These are phyloP conservation scores for Calonectria multiphialidica DNA, from an alignment of 2,329 filamentous ascomycete genomes.

Conservation along the genomic window DNA sequence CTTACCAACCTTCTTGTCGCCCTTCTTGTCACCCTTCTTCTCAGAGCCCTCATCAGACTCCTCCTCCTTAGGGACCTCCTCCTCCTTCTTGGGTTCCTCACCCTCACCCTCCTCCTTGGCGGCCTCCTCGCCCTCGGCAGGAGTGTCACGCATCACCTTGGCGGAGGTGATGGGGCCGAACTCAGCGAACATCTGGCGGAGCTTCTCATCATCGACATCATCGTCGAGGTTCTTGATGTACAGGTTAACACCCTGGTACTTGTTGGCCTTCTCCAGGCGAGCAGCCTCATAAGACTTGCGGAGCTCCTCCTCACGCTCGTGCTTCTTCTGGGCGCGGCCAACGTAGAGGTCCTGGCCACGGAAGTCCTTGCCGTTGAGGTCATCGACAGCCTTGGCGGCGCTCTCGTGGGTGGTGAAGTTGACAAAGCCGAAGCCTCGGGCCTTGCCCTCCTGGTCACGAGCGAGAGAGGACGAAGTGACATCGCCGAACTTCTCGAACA, in stretches of 20 bases:
- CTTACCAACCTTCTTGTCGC: slow-evolving; percentile 84
- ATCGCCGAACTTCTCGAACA: slow-evolving; percentile 93
- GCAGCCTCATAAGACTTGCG: slow-evolving; percentile 99
- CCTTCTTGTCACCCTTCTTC: slow-evolving; percentile 70
- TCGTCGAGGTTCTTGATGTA: slow-evolving; percentile 99
- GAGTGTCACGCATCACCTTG: slow-evolving; percentile 96
- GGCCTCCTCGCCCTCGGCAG: slow-evolving; percentile 65
- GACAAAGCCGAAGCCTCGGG: slow-evolving; percentile 95
- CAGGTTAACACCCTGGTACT: slow-evolving; percentile 99
- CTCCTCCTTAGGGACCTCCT: slow-evolving; percentile 57
- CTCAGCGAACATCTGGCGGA: slow-evolving; percentile 90
- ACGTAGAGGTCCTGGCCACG: slow-evolving; percentile 97
- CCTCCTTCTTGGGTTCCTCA: slow-evolving; percentile 57
- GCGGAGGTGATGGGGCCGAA: slow-evolving; percentile 97
- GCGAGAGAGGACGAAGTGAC: slow-evolving; percentile 97
- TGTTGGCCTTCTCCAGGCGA: slow-evolving; percentile 97
- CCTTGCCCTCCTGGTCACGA: slow-evolving; percentile 90
- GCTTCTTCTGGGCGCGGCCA: slow-evolving; percentile 99
- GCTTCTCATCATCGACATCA: slow-evolving; percentile 97
- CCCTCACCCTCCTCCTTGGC: slow-evolving; percentile 65
- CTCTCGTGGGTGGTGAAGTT: slow-evolving; percentile 95
- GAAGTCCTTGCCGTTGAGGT: slow-evolving; percentile 92
- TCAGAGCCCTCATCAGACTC: slow-evolving; percentile 62
- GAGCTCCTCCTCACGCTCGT: slow-evolving; percentile 99
- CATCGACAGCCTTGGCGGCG: slow-evolving; percentile 87